Evolutionary conservation across 2,329 filamentous ascomycete species (phyloP).

Genomic region (Fusarium euwallaceae): DNA sequence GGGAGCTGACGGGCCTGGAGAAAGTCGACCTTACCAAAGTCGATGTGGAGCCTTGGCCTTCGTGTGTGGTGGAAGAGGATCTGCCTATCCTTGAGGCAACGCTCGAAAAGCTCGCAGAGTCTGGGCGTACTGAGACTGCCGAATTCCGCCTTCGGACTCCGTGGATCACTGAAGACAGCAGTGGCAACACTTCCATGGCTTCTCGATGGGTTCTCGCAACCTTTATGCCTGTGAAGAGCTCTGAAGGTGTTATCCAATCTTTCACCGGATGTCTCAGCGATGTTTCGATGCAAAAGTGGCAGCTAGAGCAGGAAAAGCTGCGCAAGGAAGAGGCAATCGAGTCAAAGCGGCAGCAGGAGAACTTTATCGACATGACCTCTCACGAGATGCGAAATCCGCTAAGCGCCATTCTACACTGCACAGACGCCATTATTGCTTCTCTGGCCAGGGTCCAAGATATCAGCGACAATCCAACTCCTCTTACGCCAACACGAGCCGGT

Average conservation of each 20-base stretch:
- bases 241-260: slow-evolving; percentile 61
- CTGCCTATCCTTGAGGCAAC: slow-evolving; percentile 55
- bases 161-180: slow-evolving; percentile 60
- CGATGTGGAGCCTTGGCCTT: slow-evolving; percentile 59
- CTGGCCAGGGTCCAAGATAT: slow-evolving; percentile 60
- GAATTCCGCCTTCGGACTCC: slow-evolving; percentile 64
- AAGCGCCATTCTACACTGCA: slow-evolving; percentile 79
- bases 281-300: slow-evolving; percentile 64
- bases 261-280: slow-evolving; percentile 63
- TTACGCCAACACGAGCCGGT: slow-evolving; percentile 41
- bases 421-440: slow-evolving; percentile 74
- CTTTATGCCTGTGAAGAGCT: slow-evolving; percentile 63
- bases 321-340: slow-evolving; percentile 69
- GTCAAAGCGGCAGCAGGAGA: slow-evolving; percentile 78
- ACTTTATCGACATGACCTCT: slow-evolving; percentile 82
- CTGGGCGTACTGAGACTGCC: slow-evolving; percentile 59
- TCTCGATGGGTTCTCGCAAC: slow-evolving; percentile 64
- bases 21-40: slow-evolving; percentile 56
- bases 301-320: slow-evolving; percentile 63
- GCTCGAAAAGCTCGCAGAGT: slow-evolving; percentile 55
- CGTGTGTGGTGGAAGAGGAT: slow-evolving; percentile 62
- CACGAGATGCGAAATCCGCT: slow-evolving; percentile 82
- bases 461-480: slow-evolving; percentile 39
- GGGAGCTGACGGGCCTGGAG: slow-evolving; percentile 64
- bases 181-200: slow-evolving; percentile 58